These are phyloP conservation scores for Populus tomentosa DNA, from an alignment of 441 rosid genomes.

Conservation along the genomic window DNA sequence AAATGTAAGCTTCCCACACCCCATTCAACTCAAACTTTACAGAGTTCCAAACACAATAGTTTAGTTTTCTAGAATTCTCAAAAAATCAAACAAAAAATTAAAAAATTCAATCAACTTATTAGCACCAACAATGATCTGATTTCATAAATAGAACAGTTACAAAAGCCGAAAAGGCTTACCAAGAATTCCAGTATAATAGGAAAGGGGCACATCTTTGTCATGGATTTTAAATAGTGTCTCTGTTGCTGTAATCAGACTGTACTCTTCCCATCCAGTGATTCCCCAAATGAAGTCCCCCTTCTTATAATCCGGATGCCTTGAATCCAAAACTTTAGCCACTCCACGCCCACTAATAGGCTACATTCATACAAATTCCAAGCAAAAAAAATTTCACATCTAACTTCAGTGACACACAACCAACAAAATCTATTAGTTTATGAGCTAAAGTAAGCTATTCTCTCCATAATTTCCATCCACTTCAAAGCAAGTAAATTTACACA, in stretches of 20 bases:
- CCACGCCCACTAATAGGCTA: slow-evolving; percentile 62
- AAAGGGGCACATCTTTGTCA: slow-evolving; percentile 45
- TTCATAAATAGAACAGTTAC: not conserved
- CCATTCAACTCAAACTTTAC: not conserved
- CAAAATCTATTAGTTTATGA: not conserved
- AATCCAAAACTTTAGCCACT: slow-evolving; percentile 58
- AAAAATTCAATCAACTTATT: not conserved
- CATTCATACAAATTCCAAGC: not conserved
- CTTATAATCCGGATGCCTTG: slow-evolving; percentile 45
- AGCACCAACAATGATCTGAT: not conserved
- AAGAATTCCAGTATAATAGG: slow-evolving; percentile 20
- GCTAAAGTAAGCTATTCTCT: not conserved
- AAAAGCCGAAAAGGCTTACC: not conserved
- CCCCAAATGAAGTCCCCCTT: slow-evolving; percentile 59
- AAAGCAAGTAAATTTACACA: not conserved
- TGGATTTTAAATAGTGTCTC: slow-evolving; percentile 45
- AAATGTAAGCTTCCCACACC: not conserved
- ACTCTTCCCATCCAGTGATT: slow-evolving; percentile 66
- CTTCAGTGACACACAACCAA: not conserved
- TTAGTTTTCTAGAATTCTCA: not conserved
- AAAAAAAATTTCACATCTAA: not conserved
- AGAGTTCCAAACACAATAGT: not conserved
- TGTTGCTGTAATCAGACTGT: slow-evolving; percentile 41
- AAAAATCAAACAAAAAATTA: not conserved
- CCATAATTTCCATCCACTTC: not conserved